These are phyloP conservation scores for Phoma herbarum DNA, from an alignment of 2,329 filamentous ascomycete species.

Conservation along the genomic window DNA sequence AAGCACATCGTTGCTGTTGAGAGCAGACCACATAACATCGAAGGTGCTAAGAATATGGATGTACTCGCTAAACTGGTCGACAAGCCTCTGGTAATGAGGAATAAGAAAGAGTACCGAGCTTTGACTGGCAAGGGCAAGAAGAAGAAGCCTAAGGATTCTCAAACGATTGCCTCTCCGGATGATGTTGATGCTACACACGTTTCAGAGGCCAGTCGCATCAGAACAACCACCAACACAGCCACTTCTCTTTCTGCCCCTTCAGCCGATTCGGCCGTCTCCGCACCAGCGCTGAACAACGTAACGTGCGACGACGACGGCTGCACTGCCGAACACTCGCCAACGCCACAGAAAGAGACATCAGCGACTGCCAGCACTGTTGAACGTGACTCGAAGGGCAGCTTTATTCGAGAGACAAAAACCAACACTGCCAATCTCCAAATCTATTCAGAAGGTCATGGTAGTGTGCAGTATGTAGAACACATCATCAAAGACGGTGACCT, in stretches of 20 bases:
- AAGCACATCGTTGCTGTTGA: constrained; percentile 91
- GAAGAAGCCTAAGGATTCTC: constrained; percentile 42
- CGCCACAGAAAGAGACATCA: not conserved
- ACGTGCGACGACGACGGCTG: constrained; percentile 30
- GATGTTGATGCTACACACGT: not conserved
- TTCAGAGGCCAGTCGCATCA: not conserved
- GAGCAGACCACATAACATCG: constrained; percentile 84
- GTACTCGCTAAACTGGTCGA: constrained; percentile 79
- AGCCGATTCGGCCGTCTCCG: not conserved
- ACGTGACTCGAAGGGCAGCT: constrained; percentile 17
- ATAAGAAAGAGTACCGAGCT: constrained; percentile 79
- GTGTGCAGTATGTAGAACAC: constrained; percentile 80
- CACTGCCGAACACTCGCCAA: constrained; percentile 1
- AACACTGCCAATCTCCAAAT: constrained; percentile 48
- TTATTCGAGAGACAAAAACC: constrained; percentile 23
- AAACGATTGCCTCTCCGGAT: not conserved
- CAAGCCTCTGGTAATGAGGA: constrained; percentile 76
- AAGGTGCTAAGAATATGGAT: constrained; percentile 84
- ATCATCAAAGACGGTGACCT: constrained; percentile 77
- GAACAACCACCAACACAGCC: not conserved
- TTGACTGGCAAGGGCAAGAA: constrained; percentile 52
- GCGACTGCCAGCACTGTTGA: not conserved
- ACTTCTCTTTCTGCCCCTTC: not conserved
- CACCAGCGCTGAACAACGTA: not conserved
- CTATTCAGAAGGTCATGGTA: constrained; percentile 69